phyloP scores from a whole-genome alignment of 2,329 filamentous ascomycete species.

The Monilinia fructigena region DNA sequence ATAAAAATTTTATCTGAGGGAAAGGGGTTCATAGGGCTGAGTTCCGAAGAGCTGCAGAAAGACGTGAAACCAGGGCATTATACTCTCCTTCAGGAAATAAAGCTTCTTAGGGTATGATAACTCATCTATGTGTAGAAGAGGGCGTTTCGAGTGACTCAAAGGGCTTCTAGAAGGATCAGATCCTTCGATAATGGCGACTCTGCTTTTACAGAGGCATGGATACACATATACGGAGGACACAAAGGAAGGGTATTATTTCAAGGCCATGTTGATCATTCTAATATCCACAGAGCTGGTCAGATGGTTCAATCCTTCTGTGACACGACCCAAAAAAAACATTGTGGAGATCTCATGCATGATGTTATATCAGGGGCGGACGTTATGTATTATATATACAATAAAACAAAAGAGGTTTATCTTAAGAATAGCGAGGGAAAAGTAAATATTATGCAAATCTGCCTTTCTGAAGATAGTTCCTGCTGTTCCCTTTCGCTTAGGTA shows the following conservation, averaged over 20 bases:
- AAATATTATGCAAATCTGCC: conserved; percentile 10
- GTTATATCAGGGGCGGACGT: conserved; percentile 6
- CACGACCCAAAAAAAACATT: conserved; percentile 16
- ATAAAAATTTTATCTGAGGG: not conserved
- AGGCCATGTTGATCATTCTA: not conserved
- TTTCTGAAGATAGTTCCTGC: conserved; percentile 6
- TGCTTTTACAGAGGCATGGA: not conserved
- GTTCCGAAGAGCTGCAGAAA: conserved; percentile 20
- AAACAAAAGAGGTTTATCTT: not conserved
- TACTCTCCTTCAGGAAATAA: conserved; percentile 1
- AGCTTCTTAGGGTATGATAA: conserved; percentile 7
- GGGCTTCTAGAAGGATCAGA: conserved; percentile 18
- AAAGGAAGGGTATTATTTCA: not conserved
- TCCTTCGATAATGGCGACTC: not conserved
- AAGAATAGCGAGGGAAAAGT: not conserved
- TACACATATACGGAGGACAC: not conserved
- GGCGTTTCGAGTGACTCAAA: not conserved
- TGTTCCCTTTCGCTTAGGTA: conserved; percentile 6
- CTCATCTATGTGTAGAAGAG: not conserved
- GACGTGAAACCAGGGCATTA: conserved; percentile 10
- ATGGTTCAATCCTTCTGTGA: conserved; percentile 21
- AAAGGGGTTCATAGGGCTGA: conserved; percentile 23
- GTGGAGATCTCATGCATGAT: conserved; percentile 19
- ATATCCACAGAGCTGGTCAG: conserved; percentile 8
- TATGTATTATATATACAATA: no score